Conservation (phyloP, 805 yeast species). For the Crinitomyces ghanaensis region DNA sequence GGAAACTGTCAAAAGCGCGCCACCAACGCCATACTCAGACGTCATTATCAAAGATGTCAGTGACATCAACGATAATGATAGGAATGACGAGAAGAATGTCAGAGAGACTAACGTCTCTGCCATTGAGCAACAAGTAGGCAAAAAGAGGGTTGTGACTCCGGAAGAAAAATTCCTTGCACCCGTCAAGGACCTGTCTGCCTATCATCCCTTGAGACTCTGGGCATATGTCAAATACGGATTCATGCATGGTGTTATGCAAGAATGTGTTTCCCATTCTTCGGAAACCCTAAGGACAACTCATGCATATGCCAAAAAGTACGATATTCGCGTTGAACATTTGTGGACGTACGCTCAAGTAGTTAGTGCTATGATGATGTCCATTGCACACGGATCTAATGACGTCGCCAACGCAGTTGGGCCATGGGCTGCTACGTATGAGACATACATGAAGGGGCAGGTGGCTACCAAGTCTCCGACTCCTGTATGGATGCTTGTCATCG, state of each 20-base stretch:
- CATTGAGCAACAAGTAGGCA: neutral
- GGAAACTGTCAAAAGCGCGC: too few species aligned
- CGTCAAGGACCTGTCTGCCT: slow-evolving; percentile 1
- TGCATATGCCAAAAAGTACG: slow-evolving; percentile 50
- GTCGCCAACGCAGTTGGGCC: too few species aligned
- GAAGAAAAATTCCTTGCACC: slow-evolving; percentile 1
- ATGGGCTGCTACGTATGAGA: slow-evolving; percentile 44
- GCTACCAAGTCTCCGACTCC: slow-evolving; percentile 47
- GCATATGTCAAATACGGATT: slow-evolving; percentile 35
- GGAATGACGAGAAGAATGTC: neutral
- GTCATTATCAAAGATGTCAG: too few species aligned
- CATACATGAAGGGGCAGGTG: slow-evolving; percentile 21
- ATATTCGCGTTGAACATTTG: slow-evolving; percentile 56
- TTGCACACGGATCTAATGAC: slow-evolving; percentile 76
- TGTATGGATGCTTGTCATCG: slow-evolving; percentile 56
- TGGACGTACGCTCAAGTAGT: slow-evolving; percentile 58
- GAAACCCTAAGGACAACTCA: slow-evolving; percentile 43
- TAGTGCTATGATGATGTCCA: slow-evolving; percentile 71
- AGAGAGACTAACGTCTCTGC: neutral
- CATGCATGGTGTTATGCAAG: slow-evolving; percentile 53
- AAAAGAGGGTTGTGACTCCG: neutral
- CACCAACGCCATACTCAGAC: too few species aligned
- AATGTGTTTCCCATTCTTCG: slow-evolving; percentile 32
- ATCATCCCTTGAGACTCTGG: slow-evolving; percentile 38
- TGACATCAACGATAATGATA: neutral